phyloP scores from a whole-genome alignment of 2,329 filamentous ascomycete species.

The Penicillium occitanis region DNA sequence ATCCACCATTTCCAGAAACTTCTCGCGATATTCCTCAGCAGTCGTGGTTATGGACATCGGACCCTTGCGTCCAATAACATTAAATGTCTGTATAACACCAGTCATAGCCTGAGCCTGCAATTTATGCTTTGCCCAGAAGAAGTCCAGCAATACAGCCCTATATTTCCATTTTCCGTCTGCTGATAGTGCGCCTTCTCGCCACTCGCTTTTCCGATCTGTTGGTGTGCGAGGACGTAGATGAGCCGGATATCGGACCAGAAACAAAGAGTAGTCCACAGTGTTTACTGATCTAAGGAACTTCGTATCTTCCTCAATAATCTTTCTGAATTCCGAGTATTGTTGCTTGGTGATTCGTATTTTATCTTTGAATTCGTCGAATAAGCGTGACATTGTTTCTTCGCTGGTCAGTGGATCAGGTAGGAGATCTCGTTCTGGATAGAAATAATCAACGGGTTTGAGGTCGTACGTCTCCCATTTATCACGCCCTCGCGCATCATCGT shows the following conservation, averaged over 20 bases:
- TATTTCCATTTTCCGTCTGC: conserved; percentile 66
- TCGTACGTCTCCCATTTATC: conserved; percentile 70
- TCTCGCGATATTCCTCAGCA: conserved; percentile 64
- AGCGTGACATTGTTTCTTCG: conserved; percentile 63
- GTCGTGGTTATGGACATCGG: conserved; percentile 75
- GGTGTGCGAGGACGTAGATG: conserved; percentile 36
- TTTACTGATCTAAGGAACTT: conserved; percentile 61
- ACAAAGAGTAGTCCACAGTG: conserved; percentile 73
- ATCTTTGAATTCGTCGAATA: conserved; percentile 67
- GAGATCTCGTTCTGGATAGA: conserved; percentile 72
- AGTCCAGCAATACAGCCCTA: conserved; percentile 67
- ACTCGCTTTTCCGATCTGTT: conserved; percentile 43
- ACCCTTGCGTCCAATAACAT: conserved; percentile 62
- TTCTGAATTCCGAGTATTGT: conserved; percentile 58
- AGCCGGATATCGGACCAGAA: conserved; percentile 61
- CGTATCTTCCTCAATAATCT: conserved; percentile 61
- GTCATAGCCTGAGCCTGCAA: conserved; percentile 66
- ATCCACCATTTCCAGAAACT: conserved; percentile 56
- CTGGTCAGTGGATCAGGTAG: conserved; percentile 63
- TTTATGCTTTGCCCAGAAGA: conserved; percentile 77
- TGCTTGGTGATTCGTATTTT: conserved; percentile 59
- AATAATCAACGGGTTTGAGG: conserved; percentile 71
- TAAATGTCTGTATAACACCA: conserved; percentile 63
- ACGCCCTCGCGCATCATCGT: conserved; percentile 41
- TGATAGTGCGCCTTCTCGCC: conserved; percentile 63